A percentile compares a stretch with the other conserved stretches of the same genome.
Evolutionary conservation across 208 protist genomes (phyloP).

Genomic region (Endotrypanum monterogeii): DNA sequence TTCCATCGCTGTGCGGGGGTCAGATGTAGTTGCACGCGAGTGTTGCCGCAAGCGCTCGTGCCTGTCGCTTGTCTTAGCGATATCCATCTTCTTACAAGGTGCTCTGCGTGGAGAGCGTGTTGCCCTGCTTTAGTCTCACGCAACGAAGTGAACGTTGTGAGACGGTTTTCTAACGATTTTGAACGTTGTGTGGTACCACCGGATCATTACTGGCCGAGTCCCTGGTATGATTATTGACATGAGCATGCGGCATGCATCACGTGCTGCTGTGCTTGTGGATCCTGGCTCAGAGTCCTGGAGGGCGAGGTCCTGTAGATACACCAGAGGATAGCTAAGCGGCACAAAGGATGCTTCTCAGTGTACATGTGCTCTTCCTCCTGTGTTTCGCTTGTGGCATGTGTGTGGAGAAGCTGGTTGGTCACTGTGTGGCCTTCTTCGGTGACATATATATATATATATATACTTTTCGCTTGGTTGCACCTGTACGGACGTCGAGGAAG

Average conservation of each 20-base stretch:
- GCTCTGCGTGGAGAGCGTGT: conserved; percentile 67
- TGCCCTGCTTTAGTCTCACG: conserved; percentile 70
- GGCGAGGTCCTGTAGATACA: conserved; percentile 58
- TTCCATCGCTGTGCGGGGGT: conserved; percentile 71
- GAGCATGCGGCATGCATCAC: conserved; percentile 39
- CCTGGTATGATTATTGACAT: conserved; percentile 17
- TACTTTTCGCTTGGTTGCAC: too few species aligned
- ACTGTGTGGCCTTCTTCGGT: too few species aligned
- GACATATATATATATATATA: too few species aligned
- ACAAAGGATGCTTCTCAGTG: background rate
- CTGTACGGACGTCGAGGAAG: too few species aligned
- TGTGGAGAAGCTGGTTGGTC: too few species aligned
- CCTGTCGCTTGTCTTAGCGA: conserved; percentile 54
- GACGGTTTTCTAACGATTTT: conserved; percentile 44
- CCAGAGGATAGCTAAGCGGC: conserved; percentile 25
- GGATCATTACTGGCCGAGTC: conserved; percentile 17
- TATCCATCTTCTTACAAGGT: conserved; percentile 42
- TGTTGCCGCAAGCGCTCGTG: conserved; percentile 40
- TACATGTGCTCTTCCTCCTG: background rate
- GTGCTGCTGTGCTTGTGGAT: conserved; percentile 60
- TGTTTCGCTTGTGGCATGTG: background rate
- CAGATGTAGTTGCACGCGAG: conserved; percentile 20
- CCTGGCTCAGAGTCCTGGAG: conserved; percentile 60
- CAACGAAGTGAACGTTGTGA: conserved; percentile 53
- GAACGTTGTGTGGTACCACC: conserved; percentile 31